A percentile compares a stretch with the other conserved stretches of the same genome.
Evolutionary conservation across 352 stramenopile species (phyloP).

Genomic region (Globisporangium ultimum): DNA sequence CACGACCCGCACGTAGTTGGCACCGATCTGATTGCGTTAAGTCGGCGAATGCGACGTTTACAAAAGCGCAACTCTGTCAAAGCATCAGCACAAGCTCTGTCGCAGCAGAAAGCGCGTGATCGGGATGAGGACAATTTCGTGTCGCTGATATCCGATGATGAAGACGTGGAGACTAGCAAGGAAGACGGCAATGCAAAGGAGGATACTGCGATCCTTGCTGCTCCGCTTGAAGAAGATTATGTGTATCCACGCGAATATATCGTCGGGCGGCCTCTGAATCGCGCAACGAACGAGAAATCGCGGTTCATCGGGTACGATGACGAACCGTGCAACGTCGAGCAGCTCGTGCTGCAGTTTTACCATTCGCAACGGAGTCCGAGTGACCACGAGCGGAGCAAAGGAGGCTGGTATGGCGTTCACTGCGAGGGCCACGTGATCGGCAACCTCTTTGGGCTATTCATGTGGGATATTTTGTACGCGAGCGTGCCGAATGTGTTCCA

Average conservation of each 20-base stretch:
- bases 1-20: conserved; percentile 51
- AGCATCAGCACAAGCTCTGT: not conserved
- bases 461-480: conserved; percentile 87
- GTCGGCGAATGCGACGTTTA: conserved; percentile 48
- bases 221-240: conserved; percentile 17
- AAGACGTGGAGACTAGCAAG: conserved; percentile 1
- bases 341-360: conserved; percentile 83
- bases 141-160: conserved; percentile 15
- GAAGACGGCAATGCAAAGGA: not conserved
- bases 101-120: not conserved
- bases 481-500: conserved; percentile 84
- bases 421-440: conserved; percentile 70
- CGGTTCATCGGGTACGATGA: conserved; percentile 87
- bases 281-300: conserved; percentile 72
- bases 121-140: conserved; percentile 9
- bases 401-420: conserved; percentile 85
- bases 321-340: conserved; percentile 79
- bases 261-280: conserved; percentile 69
- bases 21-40: conserved; percentile 52
- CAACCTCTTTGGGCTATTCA: conserved; percentile 82
- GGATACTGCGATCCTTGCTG: not conserved
- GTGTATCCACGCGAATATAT: conserved; percentile 49
- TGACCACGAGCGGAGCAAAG: conserved; percentile 14
- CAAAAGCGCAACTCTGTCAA: conserved; percentile 12
- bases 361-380: conserved; percentile 21